A percentile compares a stretch with the other conserved stretches of the same genome.
These are phyloP conservation scores for Neurospora sublineolata DNA, from an alignment of 495 filamentous ascomycete species.

Conservation along the genomic window DNA sequence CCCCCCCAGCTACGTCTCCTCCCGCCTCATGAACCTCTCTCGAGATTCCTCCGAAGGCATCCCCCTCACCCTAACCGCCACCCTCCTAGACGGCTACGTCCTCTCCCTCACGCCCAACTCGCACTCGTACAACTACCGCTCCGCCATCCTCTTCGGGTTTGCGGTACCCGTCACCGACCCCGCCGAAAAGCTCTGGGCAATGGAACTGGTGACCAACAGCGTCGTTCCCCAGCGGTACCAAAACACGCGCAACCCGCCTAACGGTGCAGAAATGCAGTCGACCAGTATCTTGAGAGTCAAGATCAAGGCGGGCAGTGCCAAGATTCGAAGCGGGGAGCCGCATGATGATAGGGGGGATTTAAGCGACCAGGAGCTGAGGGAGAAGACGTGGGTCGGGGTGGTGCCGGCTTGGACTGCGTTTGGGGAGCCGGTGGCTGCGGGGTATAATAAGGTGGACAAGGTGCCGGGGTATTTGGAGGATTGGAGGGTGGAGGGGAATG, in stretches of 20 bases:
- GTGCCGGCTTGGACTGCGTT: slow-evolving; percentile 55
- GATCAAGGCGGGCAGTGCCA: slow-evolving; percentile 63
- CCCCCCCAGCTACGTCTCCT: slow-evolving; percentile 59
- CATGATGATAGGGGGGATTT: slow-evolving; percentile 61
- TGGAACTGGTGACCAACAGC: slow-evolving; percentile 69
- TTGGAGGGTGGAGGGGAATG: slow-evolving; percentile 46
- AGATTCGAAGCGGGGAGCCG: slow-evolving; percentile 59
- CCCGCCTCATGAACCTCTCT: slow-evolving; percentile 62
- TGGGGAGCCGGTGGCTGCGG: slow-evolving; percentile 57
- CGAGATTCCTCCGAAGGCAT: slow-evolving; percentile 40
- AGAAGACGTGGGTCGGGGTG: slow-evolving; percentile 71
- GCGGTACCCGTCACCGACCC: slow-evolving; percentile 53
- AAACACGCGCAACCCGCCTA: slow-evolving; percentile 60
- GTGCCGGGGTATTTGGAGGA: slow-evolving; percentile 54
- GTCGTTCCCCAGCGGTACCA: slow-evolving; percentile 60
- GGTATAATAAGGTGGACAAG: slow-evolving; percentile 45
- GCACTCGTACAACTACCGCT: slow-evolving; percentile 86
- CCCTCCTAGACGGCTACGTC: slow-evolving; percentile 61
- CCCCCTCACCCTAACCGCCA: slow-evolving; percentile 53
- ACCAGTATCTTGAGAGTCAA: slow-evolving; percentile 64
- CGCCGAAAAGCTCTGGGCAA: slow-evolving; percentile 71
- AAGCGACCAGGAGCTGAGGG: slow-evolving; percentile 46
- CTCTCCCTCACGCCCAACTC: slow-evolving; percentile 65
- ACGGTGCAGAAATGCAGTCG: slow-evolving; percentile 60
- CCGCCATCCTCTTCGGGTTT: slow-evolving; percentile 66